Evolutionary conservation across 345 rosid species (phyloP), one percentile per base, ranked within the genome.

Genomic region (Anastatica hierochuntica): DNA sequence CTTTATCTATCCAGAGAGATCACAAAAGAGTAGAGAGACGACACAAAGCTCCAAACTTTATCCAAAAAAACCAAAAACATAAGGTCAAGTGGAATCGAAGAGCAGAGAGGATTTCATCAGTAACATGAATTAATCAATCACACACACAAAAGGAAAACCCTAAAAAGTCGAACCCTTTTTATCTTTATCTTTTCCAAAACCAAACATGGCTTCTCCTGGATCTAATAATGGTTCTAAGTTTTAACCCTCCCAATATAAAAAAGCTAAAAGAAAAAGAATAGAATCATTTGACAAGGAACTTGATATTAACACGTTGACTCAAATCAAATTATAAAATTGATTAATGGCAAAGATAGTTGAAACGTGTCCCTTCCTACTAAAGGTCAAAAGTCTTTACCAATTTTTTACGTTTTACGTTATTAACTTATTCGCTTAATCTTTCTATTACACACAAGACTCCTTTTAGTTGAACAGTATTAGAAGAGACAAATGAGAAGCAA

Each of bases 271-370:
- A 49, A 10, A 8, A 21, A 23, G 4, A 38, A 9, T 24, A n/a
- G 4, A 43, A 41, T 40, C 10, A 56, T 24, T 18, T 19, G 63
- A 64, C 57, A 56, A 56, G 62, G 69, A 64, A 56, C 36, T 64
- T 31, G 2, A 30, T 21, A 55, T 53, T 47, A 47, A 63, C 62
- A 64, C 69, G 62, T 64, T 64, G 43, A 48, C n/a, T 64, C 63
- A 57, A 56, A 33, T 64, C 63, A 46, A 1, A 24, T 33, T 64
- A 40, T 47, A 2, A 12, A 31, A 47, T 7, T 47, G 17, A 10
- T 56, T 48, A 6, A 41, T 44, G 13, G 59, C 14, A 52, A 62
- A 62, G 14, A 11, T 44, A 9, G 41, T 11, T 46, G 60, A 30
- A 49, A 21, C 42, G 61, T 56, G 61, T 56, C 61, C 41, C 20